A percentile compares a stretch with the other conserved stretches of the same genome.
These are phyloP conservation scores for Trichoderma aggressivum DNA, from an alignment of 2,329 filamentous ascomycete species.

Conservation along the genomic window DNA sequence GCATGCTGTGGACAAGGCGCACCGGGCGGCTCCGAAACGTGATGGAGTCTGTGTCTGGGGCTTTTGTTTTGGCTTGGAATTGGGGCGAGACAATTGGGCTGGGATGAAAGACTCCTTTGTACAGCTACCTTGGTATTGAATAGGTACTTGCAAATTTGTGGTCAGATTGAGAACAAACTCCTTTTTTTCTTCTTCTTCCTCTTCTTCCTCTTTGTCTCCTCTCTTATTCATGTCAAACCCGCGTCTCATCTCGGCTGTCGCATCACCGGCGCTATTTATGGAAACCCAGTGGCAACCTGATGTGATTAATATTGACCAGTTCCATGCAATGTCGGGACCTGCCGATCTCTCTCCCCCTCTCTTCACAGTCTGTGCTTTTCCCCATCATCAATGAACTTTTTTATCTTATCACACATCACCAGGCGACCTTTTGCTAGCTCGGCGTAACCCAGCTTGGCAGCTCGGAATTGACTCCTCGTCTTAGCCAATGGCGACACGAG, in stretches of 20 bases:
- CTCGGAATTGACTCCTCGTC: background rate
- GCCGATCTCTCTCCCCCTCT: background rate
- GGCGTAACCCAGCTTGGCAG: background rate
- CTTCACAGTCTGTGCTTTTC: background rate
- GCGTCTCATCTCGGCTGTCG: background rate
- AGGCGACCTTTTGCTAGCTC: background rate
- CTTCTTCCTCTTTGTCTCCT: background rate
- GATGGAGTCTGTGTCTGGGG: background rate
- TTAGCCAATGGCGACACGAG: background rate
- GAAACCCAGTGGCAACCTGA: background rate
- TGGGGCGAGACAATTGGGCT: background rate
- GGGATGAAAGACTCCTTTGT: background rate
- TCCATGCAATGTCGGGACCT: slow-evolving; percentile 1
- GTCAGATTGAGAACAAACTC: background rate
- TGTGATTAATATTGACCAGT: background rate
- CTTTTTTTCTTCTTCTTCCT: background rate
- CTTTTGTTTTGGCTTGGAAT: background rate
- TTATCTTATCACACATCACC: background rate
- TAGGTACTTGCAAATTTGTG: background rate
- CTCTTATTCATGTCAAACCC: background rate
- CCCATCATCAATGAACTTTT: background rate
- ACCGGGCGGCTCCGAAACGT: background rate
- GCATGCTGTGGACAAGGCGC: background rate
- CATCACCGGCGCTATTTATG: background rate
- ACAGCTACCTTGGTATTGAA: background rate